Base-by-base conservation (phyloP, 164 flowering plant genomes). In the Liriodendron chinense region DNA sequence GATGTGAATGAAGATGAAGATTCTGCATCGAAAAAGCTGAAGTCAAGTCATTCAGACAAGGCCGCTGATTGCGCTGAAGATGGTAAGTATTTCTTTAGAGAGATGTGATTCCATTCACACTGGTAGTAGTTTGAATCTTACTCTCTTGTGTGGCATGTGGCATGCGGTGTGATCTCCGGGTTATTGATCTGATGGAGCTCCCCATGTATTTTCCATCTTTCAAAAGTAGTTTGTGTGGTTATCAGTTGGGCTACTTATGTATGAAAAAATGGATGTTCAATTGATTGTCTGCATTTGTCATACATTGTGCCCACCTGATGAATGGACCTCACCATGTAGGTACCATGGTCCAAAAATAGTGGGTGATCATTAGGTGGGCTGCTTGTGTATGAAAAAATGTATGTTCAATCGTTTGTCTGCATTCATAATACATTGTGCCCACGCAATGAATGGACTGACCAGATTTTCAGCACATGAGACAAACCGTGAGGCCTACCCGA, bases 21-120 rank as follows among this genome's bases (percentile, higher is more conserved):
- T 47, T 79, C 87, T 71, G 72, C 77, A 22, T 78, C 84, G 25
- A 93, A 92, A 73, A 92, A 83, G 78, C 78, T 79, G 9, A 91
- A 86, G 79, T 65, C 75, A 0, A 80, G 68, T 34, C 74, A 81
- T 78, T 76, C 75, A 8, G 86, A 75, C 16, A 77, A 69, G 78
- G 80, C 69, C 28, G 20, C 69, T 75, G 74, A 74, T 61, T 7
- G 65, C 66, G 83, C 70, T n/a, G 83, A 84, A 72, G 83, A 78
- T 82, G 87, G 90, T 84, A 77, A 49, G 75, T 20, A 18, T 43
- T 69, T 69, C 56, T 43, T n/a, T 69, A 47, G 18, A 47, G 50
- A 43, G 10, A 67, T 3, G 21, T 25, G 43, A 34, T 34, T 34
- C 43, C 43, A 34, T 53, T 53, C 13, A 16, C 18, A 16, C 0